Conservation (phyloP, 2,329 filamentous ascomycete species). For the Hymenoscyphus occultus region DNA sequence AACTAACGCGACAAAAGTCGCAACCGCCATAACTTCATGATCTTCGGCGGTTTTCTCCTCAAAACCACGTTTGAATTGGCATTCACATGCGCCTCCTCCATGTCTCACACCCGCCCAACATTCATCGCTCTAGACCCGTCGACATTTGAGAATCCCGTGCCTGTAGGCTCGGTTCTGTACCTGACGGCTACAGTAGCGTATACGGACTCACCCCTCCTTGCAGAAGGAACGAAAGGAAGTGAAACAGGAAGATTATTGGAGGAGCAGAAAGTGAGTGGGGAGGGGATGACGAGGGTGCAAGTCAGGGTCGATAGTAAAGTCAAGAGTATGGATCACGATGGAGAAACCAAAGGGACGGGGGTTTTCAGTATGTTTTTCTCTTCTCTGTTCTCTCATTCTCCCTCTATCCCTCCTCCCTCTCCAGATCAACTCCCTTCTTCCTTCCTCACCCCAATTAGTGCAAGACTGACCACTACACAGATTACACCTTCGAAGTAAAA, state of each 20-base stretch:
- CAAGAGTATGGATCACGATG: slow-evolving; percentile 62
- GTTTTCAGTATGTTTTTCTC: slow-evolving; percentile 49
- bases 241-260: slow-evolving; percentile 21
- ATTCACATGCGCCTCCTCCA: slow-evolving; percentile 67
- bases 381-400: background rate
- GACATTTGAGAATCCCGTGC: slow-evolving; percentile 70
- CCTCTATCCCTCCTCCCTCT: too few species aligned
- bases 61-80: slow-evolving; percentile 71
- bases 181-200: slow-evolving; percentile 66
- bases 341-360: slow-evolving; percentile 63
- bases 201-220: slow-evolving; percentile 55
- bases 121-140: slow-evolving; percentile 69
- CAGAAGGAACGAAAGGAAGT: slow-evolving; percentile 17
- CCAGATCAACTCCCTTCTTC: too few species aligned
- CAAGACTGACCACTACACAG: background rate
- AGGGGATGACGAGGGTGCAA: slow-evolving; percentile 58
- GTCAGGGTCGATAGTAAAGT: slow-evolving; percentile 68
- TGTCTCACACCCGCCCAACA: slow-evolving; percentile 63
- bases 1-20: slow-evolving; percentile 35
- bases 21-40: slow-evolving; percentile 70
- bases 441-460: too few species aligned
- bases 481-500: slow-evolving; percentile 68
- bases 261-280: slow-evolving; percentile 32
- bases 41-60: slow-evolving; percentile 69
- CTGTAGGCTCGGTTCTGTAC: slow-evolving; percentile 68